These are phyloP conservation scores for Apiosordaria backusii DNA, from an alignment of 495 filamentous ascomycete species.

Conservation along the genomic window DNA sequence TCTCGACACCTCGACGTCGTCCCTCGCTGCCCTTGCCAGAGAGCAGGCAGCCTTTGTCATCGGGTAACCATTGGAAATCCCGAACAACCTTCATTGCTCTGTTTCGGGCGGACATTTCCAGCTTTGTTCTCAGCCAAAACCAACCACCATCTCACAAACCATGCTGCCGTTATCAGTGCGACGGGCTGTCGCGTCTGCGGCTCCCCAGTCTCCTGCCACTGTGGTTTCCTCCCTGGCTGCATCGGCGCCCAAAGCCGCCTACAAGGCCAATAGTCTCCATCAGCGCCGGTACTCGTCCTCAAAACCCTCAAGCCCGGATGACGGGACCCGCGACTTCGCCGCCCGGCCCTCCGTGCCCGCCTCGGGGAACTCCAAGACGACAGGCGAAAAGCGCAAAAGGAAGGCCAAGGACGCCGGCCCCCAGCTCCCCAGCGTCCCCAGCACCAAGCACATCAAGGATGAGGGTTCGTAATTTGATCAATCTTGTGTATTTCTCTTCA, in stretches of 20 bases:
- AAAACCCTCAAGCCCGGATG: conserved; percentile 54
- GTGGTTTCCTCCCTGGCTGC: conserved; percentile 38
- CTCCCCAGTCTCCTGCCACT: conserved; percentile 37
- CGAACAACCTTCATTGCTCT: no score
- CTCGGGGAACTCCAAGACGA: conserved; percentile 35
- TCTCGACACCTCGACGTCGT: conserved; percentile 1
- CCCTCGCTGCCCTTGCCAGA: background rate
- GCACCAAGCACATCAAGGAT: conserved; percentile 72
- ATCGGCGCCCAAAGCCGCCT: conserved; percentile 37
- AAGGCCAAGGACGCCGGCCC: conserved; percentile 42
- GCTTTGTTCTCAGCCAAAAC: conserved; percentile 9
- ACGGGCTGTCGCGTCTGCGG: conserved; percentile 40
- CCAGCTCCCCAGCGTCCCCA: conserved; percentile 75
- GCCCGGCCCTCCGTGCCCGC: conserved; percentile 41
- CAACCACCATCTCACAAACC: conserved; percentile 14
- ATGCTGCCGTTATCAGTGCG: conserved; percentile 54
- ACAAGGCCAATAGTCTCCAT: conserved; percentile 33
- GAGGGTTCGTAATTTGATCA: conserved; percentile 71
- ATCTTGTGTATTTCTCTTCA: background rate
- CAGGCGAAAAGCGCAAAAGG: conserved; percentile 46
- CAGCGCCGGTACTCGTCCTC: conserved; percentile 56
- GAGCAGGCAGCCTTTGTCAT: conserved; percentile 3
- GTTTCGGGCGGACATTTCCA: conserved; percentile 16
- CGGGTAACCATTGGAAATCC: background rate
- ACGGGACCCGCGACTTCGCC: conserved; percentile 46